A percentile compares a stretch with the other conserved stretches of the same genome.
Conservation (phyloP, 768 basidiomycete genomes). For the Clavulina sp. region DNA sequence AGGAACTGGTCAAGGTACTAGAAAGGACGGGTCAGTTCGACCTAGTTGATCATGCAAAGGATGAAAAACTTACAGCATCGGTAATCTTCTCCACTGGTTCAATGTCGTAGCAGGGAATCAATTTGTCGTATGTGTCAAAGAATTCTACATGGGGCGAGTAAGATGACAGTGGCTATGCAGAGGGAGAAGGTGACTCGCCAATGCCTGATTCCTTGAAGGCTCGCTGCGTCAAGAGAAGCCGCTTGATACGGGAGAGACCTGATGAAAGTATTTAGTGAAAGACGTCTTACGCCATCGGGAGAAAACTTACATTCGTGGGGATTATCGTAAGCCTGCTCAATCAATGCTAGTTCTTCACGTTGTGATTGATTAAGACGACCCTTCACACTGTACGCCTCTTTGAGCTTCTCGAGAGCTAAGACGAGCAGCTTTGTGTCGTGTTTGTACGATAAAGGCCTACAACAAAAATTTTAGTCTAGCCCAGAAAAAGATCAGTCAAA, state of each 20-base stretch:
- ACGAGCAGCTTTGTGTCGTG: conserved; percentile 97
- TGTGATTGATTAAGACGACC: conserved; percentile 96
- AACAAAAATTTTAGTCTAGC: not conserved
- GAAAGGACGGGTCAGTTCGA: conserved; percentile 9
- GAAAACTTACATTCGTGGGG: conserved; percentile 74
- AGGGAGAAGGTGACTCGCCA: conserved; percentile 11
- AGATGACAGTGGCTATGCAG: not conserved
- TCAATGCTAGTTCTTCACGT: conserved; percentile 91
- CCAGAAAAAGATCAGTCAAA: not conserved
- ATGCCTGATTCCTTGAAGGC: conserved; percentile 98
- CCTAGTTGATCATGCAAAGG: not conserved
- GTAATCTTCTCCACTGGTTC: conserved; percentile 99
- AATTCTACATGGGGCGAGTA: conserved; percentile 32
- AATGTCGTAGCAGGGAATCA: conserved; percentile 97
- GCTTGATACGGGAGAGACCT: conserved; percentile 93
- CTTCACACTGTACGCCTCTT: conserved; percentile 97
- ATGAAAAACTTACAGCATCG: conserved; percentile 51
- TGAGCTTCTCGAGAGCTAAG: conserved; percentile 90
- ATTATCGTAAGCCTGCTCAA: conserved; percentile 98
- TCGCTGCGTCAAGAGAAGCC: conserved; percentile 86
- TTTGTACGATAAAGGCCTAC: conserved; percentile 87
- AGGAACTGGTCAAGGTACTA: conserved; percentile 95
- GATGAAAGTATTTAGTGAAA: conserved; percentile 4
- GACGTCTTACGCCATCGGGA: not conserved
- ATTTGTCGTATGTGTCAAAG: conserved; percentile 94